Evolutionary conservation across 306 rosid species (phyloP).

Genomic region (Rosa lucieae): DNA sequence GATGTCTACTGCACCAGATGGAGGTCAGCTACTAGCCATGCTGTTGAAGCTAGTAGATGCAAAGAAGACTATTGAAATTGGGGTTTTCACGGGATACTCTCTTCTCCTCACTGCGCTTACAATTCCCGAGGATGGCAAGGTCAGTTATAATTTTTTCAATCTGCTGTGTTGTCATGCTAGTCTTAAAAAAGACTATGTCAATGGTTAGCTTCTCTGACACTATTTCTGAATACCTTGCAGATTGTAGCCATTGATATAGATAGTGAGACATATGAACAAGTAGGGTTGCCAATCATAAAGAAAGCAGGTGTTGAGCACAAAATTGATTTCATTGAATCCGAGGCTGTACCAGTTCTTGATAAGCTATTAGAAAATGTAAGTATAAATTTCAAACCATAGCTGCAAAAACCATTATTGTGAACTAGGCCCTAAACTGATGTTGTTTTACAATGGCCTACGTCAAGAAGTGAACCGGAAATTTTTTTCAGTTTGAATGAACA

Average conservation of each 20-base stretch:
- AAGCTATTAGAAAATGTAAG: conserved; percentile 50
- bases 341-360: conserved; percentile 55
- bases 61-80: conserved; percentile 55
- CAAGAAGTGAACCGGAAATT: too few relatives aligned
- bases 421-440: too few relatives aligned
- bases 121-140: conserved; percentile 58
- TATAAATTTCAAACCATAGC: background rate
- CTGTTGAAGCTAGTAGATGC: conserved; percentile 49
- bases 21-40: conserved; percentile 44
- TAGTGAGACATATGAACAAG: conserved; percentile 42
- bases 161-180: background rate
- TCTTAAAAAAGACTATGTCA: background rate
- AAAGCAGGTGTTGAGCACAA: conserved; percentile 69
- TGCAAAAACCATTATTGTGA: too few relatives aligned
- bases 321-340: conserved; percentile 52
- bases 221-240: conserved; percentile 27
- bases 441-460: too few relatives aligned
- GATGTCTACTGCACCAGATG: conserved; percentile 41
- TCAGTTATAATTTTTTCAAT: background rate
- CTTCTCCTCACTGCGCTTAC: conserved; percentile 69
- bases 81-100: conserved; percentile 62
- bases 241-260: conserved; percentile 51
- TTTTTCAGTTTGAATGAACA: too few relatives aligned
- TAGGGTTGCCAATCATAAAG: conserved; percentile 54
- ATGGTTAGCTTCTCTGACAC: background rate